Evolutionary conservation across 1,284 basidiomycete species (phyloP), one percentile per base, ranked within the genome.

Genomic region (Cerioporus squamosus): DNA sequence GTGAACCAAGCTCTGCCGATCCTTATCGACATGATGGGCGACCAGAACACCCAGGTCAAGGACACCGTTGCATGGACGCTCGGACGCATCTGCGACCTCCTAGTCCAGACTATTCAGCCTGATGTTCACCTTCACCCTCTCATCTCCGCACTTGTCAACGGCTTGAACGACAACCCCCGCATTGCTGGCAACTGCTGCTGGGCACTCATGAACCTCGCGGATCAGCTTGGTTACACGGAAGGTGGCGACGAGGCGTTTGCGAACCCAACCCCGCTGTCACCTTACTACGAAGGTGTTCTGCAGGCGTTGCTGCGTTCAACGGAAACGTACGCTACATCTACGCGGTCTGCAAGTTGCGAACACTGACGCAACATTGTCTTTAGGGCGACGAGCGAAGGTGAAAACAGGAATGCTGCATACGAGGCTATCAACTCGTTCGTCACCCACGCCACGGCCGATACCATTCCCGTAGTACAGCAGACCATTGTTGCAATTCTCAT

Each of bases 31-130:
- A 98, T 98, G 95, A 95, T 99, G 88, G 82, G 80, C 50, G 97
- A 98, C 75, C 73, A 81, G 45, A 91, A 95, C 66, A 59, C 87
- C 3, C 91, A 95, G 61, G 97, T 99, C 67, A 95, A 96, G 75
- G 97, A 99, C 74, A 97, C 95, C 1, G 95, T 94, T 18, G 96
- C 97, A 1, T 99, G 97, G 97, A 98, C 97, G 0, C 82, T 99
- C 5, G 96, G 95, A 43, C 84, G 95, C 46, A 97, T 99, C 66
- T 97, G 95, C 70, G 97, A 99, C 72, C 79, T 95, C 63, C 82
- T 98, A 67, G 88, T 97, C 69, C 78, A 85, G 47, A 88, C 90
- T 20, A 96, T 99, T 78, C 92, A 96, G 71, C 88, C 92, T 8
- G 94, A 97, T 66, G 85, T 91, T 15, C 95, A 98, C 72, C 81